A percentile compares a stretch with the other conserved stretches of the same genome.
Conservation (phyloP, 2,329 filamentous ascomycete genomes). For the Calonectria hawksworthii region DNA sequence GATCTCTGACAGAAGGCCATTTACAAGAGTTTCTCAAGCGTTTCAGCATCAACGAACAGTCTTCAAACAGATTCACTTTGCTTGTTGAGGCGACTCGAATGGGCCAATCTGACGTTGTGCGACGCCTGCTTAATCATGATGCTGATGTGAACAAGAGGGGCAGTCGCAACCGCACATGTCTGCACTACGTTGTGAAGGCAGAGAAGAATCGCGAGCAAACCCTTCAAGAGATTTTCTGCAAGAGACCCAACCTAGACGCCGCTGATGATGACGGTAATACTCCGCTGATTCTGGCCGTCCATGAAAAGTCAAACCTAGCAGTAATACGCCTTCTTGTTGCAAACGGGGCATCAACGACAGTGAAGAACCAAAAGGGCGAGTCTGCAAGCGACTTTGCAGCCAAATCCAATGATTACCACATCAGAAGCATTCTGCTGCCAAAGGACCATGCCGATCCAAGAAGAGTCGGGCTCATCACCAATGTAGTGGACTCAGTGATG, state of each 20-base stretch:
- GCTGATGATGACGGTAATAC: neutral
- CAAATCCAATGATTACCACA: neutral
- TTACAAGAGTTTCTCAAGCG: neutral
- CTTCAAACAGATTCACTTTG: neutral
- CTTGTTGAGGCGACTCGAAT: neutral
- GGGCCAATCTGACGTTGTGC: neutral
- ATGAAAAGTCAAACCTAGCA: neutral
- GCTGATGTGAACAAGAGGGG: neutral
- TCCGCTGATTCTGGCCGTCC: neutral
- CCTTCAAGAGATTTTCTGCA: neutral
- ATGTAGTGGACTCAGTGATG: too few species aligned
- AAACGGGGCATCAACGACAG: neutral
- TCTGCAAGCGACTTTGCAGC: neutral
- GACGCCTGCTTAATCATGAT: neutral
- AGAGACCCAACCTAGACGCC: neutral
- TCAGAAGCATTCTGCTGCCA: neutral
- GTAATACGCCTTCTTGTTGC: neutral
- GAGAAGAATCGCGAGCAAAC: neutral
- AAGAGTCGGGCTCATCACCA: too few species aligned
- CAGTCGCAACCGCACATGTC: neutral
- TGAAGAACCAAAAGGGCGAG: neutral
- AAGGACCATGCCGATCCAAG: too few species aligned
- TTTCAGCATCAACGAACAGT: neutral
- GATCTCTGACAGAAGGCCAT: neutral
- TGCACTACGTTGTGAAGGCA: neutral